Evolutionary conservation across 2,329 filamentous ascomycete genomes (phyloP).

Genomic region (Ophiostoma angusticollis): DNA sequence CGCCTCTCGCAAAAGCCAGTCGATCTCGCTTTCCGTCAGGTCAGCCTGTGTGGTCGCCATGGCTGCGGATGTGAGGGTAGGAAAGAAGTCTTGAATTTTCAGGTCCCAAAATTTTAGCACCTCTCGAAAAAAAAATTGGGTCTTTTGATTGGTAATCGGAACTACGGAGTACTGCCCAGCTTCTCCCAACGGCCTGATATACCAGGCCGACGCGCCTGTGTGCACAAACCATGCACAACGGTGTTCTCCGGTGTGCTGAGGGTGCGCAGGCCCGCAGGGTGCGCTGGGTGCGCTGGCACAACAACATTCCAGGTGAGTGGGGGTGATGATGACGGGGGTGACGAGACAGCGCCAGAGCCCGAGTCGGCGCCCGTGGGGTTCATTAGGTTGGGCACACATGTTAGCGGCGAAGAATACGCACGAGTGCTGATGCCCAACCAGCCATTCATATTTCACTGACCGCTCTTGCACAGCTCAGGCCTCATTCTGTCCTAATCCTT

Average conservation of each 20-base stretch:
- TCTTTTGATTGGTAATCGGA: too few relatives aligned
- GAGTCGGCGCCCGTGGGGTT: constrained; percentile 9
- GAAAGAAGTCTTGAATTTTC: background rate
- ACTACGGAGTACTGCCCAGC: too few relatives aligned
- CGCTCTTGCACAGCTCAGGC: constrained; percentile 16
- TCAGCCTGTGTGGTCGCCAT: constrained; percentile 17
- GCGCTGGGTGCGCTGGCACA: background rate
- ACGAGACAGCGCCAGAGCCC: too few relatives aligned
- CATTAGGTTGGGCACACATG: constrained; percentile 12
- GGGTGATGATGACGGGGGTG: too few relatives aligned
- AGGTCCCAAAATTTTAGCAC: too few relatives aligned
- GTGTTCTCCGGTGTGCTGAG: background rate
- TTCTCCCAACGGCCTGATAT: background rate
- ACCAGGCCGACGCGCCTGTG: background rate
- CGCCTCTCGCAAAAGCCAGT: constrained; percentile 26
- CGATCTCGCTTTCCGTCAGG: constrained; percentile 25
- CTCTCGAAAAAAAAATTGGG: background rate
- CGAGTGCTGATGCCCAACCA: constrained; percentile 23
- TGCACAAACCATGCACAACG: background rate
- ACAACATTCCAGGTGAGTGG: constrained; percentile 1
- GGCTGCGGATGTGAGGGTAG: constrained; percentile 6
- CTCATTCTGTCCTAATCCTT: constrained; percentile 11
- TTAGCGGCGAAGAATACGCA: constrained; percentile 2
- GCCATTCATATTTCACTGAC: constrained; percentile 20
- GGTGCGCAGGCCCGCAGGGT: too few relatives aligned